Percentiles rank a stretch among this genome's conserved stretches.
phyloP scores from a whole-genome alignment of 768 basidiomycete species.

The Phaeolepiota aurea region DNA sequence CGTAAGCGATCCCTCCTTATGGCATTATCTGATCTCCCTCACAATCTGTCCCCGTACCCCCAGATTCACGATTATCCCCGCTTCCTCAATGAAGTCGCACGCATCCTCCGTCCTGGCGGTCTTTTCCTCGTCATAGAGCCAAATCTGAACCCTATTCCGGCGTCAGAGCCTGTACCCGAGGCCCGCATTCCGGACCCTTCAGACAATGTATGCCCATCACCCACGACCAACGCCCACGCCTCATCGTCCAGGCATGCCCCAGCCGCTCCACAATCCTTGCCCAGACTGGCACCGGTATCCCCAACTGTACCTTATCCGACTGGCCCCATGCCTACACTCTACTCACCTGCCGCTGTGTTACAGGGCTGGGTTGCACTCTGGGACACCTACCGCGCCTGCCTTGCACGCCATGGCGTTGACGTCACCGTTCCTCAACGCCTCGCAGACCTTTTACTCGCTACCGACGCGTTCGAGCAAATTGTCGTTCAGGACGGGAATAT shows the following conservation, averaged over 20 bases:
- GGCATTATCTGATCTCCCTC: conserved; percentile 1
- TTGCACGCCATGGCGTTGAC: conserved; percentile 45
- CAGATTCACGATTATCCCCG: conserved; percentile 58
- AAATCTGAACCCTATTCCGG: conserved; percentile 37
- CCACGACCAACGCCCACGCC: not conserved
- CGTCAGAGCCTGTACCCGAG: not conserved
- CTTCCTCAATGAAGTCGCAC: conserved; percentile 51
- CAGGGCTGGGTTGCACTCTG: conserved; percentile 56
- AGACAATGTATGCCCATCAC: not conserved
- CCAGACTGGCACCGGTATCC: too few relatives aligned
- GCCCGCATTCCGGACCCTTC: not conserved
- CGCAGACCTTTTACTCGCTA: conserved; percentile 35
- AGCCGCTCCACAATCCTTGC: too few relatives aligned
- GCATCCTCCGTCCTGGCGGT: conserved; percentile 64
- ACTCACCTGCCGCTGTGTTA: conserved; percentile 12
- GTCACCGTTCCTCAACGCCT: conserved; percentile 50
- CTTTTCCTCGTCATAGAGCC: conserved; percentile 60
- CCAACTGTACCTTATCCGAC: too few relatives aligned
- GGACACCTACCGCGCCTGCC: conserved; percentile 51
- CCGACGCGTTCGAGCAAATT: conserved; percentile 49
- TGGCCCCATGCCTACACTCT: conserved; percentile 2
- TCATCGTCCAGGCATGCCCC: not conserved
- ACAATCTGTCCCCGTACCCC: conserved; percentile 1
- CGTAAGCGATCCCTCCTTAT: conserved; percentile 25
- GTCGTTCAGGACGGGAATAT: conserved; percentile 48